A percentile compares a stretch with the other conserved stretches of the same genome.
Evolutionary conservation across 1,284 basidiomycete genomes (phyloP).

Genomic region (Rhodotorula sp.): DNA sequence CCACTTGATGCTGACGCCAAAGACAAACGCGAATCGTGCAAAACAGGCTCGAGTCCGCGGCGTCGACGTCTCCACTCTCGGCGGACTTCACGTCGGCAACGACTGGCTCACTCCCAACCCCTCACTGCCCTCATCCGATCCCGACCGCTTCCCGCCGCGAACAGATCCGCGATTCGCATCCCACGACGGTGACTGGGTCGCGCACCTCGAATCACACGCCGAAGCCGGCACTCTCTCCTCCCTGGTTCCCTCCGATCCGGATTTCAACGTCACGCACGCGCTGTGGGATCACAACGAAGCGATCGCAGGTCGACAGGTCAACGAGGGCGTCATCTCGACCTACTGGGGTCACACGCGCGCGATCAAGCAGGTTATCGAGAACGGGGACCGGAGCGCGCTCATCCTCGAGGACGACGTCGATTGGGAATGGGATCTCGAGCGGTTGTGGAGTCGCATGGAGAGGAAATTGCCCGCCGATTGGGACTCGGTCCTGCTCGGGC

Average conservation of each 20-base stretch:
- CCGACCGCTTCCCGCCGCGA: conserved; percentile 15
- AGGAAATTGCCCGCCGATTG: conserved; percentile 60
- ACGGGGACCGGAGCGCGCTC: conserved; percentile 52
- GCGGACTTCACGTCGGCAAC: conserved; percentile 37
- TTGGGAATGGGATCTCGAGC: conserved; percentile 65
- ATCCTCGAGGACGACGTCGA: conserved; percentile 77
- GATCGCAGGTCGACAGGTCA: conserved; percentile 40
- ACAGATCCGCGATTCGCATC: conserved; percentile 7
- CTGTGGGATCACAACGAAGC: conserved; percentile 41
- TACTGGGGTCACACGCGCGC: conserved; percentile 69
- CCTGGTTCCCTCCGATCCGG: conserved; percentile 25
- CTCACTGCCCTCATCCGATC: background rate
- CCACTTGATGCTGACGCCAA: background rate
- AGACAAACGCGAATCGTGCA: background rate
- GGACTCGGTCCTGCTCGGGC: conserved; percentile 73
- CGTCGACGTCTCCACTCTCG: conserved; percentile 17
- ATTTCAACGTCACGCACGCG: conserved; percentile 27
- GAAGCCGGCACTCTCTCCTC: conserved; percentile 13
- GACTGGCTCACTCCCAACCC: conserved; percentile 36
- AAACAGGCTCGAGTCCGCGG: conserved; percentile 29
- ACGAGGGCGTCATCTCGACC: conserved; percentile 43
- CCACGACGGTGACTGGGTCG: conserved; percentile 24
- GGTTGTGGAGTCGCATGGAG: conserved; percentile 59
- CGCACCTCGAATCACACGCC: conserved; percentile 28
- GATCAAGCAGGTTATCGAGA: conserved; percentile 51